Base-by-base conservation (phyloP, 495 filamentous ascomycete species). In the Penicillium chermesinum region DNA sequence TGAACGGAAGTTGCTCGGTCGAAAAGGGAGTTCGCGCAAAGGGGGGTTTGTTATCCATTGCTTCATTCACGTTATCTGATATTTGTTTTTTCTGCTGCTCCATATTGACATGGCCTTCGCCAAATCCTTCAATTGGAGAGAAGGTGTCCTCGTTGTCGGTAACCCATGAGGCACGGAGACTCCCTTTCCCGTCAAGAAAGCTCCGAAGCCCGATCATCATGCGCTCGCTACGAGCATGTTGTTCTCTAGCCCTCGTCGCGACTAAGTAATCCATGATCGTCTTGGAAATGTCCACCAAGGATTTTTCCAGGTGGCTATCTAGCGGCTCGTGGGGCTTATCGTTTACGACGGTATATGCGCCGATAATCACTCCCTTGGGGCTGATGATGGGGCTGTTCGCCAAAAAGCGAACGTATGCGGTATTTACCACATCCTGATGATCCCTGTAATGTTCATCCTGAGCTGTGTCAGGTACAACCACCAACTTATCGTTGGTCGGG, bases 351-450 rank as follows among this genome's bases (percentile, higher is more conserved):
- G 49, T 56, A 43, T 56, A 56, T 12, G 54, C 45, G 1, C 54
- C 54, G 33, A 53, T 52, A 19, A 52, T 36, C 0, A 51, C 34
- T 3, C 44, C 47, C 21, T 44, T 58, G 3, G 55, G 51, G 12
- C 52, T 51, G 21, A 58, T 32, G 19, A 54, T 58, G 4, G 52
- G 47, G 44, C 52, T 55, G 59, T 55, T 44, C 59, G 67, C 62
- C 60, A 76, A 82, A 52, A 82, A 87, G 9, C 58, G 63, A 2
- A 69, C 49, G 15, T 64, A 61, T 30, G 83, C 74, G 7, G 12
- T 78, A 52, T 50, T 78, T 63, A 20, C 19, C 2, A 65, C 54
- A 53, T 61, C 52, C 0, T 41, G 46, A 16, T 53, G 52, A 7
- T 49, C 14, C 7, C 45, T 50, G 33, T 55, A 54, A 1, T 58